Base-by-base conservation (phyloP, 345 rosid species). In the Euphorbia pulcherrima region DNA sequence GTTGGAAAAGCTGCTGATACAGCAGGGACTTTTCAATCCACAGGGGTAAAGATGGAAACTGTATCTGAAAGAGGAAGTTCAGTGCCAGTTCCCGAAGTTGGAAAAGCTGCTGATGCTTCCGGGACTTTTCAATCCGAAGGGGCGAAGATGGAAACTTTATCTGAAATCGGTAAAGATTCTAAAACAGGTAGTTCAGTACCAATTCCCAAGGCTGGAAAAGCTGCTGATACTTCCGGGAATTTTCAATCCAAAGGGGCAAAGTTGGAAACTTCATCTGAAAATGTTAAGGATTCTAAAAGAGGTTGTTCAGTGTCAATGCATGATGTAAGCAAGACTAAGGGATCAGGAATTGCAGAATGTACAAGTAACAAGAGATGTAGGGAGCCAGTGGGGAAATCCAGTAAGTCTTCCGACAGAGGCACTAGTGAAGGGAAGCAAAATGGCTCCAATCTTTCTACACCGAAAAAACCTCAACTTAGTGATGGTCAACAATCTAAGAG, bases 311-410 rank as follows among this genome's bases (percentile, higher is more conserved):
- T 67, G 52, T 46, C 50, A 12, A 52, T 35, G 58, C 18, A 47
- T 9, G 68, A 75, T 65, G 74, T 72, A 16, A 64, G 64, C 41
- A 77, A 74, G 41, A 67, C 79, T 41, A 58, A 41, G 48, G 70
- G 53, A 52, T 65, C 55, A 8, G 67, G 61, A 68, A 65, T 71
- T 58, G 50, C 71, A 62, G 81, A 62, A 60, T 71, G 46, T 66
- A 68, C 61, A 4, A 73, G 61, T 64, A 69, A 57, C 33, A 85
- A 73, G 83, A 80, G 86, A 69, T n/a, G 67, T 29, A 76, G 80
- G 77, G 73, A 78, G 66, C 44, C 51, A 35, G 61, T 26, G 4
- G 80, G 72, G 62, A 76, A 83, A 65, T 75, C 80, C 30, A 77
- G 70, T 27, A 80, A 41, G 44, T 83, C 74, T 71, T 77, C 27